Percentiles rank a stretch among this genome's conserved stretches.
phyloP scores from a whole-genome alignment of 2,329 filamentous ascomycete genomes.

The Drechslerella dactyloides region DNA sequence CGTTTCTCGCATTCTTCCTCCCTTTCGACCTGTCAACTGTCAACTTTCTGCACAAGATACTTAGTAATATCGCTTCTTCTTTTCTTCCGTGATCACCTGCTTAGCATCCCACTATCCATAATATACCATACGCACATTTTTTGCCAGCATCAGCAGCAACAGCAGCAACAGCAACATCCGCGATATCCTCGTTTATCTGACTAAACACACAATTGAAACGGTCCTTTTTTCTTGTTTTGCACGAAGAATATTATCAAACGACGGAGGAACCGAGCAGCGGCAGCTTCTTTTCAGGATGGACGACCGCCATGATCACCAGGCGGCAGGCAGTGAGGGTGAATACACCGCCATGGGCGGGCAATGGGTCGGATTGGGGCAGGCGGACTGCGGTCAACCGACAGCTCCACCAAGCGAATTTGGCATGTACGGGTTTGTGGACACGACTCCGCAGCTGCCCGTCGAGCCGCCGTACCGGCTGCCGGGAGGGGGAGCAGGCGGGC shows the following conservation, averaged over 20 bases:
- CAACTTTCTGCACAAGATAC: slow-evolving; percentile 11
- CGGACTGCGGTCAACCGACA: slow-evolving; percentile 43
- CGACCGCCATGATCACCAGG: slow-evolving; percentile 48
- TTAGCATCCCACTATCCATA: slow-evolving; percentile 9
- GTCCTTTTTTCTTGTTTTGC: slow-evolving; percentile 29
- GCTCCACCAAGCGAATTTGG: slow-evolving; percentile 50
- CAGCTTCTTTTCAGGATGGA: slow-evolving; percentile 37
- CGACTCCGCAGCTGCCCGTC: slow-evolving; percentile 37
- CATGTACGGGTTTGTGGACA: slow-evolving; percentile 49
- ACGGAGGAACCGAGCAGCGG: slow-evolving; percentile 9
- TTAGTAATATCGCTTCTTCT: neutral
- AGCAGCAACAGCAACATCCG: slow-evolving; percentile 35
- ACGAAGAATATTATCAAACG: slow-evolving; percentile 5
- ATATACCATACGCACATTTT: slow-evolving; percentile 30
- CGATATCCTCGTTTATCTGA: slow-evolving; percentile 31
- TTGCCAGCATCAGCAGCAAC: neutral
- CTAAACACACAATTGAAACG: slow-evolving; percentile 33
- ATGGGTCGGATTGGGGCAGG: slow-evolving; percentile 49
- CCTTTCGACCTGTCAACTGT: neutral
- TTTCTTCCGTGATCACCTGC: slow-evolving; percentile 15
- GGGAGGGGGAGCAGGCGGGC: slow-evolving; percentile 28
- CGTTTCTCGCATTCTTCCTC: slow-evolving; percentile 25
- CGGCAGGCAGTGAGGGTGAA: slow-evolving; percentile 45
- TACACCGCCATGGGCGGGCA: slow-evolving; percentile 49
- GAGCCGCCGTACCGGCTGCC: slow-evolving; percentile 37